Percentiles rank a stretch among this genome's conserved stretches.
Evolutionary conservation across 768 basidiomycete species (phyloP).

Genomic region (Sporobolomyces phaffii): DNA sequence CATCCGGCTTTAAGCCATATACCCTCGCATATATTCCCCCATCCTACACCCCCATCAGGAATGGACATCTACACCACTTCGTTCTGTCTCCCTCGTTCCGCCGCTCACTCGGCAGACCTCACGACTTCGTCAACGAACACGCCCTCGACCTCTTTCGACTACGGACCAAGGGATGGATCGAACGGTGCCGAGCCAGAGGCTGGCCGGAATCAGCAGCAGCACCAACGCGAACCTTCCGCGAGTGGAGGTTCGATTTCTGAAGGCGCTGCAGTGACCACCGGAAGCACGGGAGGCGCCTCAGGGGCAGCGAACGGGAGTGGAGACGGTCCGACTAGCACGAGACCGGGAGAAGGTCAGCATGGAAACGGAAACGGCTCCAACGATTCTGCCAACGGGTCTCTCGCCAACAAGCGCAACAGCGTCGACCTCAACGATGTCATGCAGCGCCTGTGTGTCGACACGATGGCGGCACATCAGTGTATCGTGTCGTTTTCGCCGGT

Average conservation of each 20-base stretch:
- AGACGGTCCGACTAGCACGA: neutral
- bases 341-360: neutral
- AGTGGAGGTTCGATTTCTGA: neutral
- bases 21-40: neutral
- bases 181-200: neutral
- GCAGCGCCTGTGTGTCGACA: conserved; percentile 68
- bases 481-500: conserved; percentile 71
- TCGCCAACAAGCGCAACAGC: conserved; percentile 11
- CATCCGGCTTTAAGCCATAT: neutral
- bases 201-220: neutral
- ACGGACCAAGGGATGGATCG: conserved; percentile 15
- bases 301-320: too few species aligned
- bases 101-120: conserved; percentile 50
- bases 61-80: conserved; percentile 97
- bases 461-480: conserved; percentile 73
- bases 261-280: too few species aligned
- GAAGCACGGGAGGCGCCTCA: too few species aligned
- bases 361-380: neutral
- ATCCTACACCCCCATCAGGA: too few species aligned
- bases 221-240: neutral
- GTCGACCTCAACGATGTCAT: conserved; percentile 57
- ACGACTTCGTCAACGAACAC: conserved; percentile 30
- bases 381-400: neutral
- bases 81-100: conserved; percentile 80
- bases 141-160: conserved; percentile 28